phyloP scores from a whole-genome alignment of 768 basidiomycete species.

The Tylopilus subfusipes region DNA sequence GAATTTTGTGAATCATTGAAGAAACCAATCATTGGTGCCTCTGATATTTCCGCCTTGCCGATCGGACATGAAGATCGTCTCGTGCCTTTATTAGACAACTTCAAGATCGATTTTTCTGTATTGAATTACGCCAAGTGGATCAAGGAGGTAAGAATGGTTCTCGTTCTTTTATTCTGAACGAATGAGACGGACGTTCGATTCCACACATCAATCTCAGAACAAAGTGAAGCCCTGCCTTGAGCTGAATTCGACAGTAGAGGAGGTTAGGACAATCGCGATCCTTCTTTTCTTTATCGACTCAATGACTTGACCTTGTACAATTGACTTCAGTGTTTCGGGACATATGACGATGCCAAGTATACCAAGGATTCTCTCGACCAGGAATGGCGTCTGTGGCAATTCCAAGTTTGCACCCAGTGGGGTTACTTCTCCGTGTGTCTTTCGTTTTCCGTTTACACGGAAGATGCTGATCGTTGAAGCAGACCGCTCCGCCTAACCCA shows the following conservation, averaged over 20 bases:
- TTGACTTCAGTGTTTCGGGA: conserved; percentile 74
- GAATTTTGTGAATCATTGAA: conserved; percentile 61
- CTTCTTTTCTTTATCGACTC: not conserved
- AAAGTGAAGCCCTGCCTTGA: conserved; percentile 56
- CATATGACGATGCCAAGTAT: conserved; percentile 66
- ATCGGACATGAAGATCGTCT: conserved; percentile 49
- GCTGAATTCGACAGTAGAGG: conserved; percentile 41
- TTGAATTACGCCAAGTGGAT: conserved; percentile 78
- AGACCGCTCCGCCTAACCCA: conserved; percentile 76
- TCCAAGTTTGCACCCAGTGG: conserved; percentile 95
- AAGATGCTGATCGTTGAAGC: not conserved
- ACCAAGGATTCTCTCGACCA: conserved; percentile 58
- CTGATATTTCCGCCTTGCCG: conserved; percentile 37
- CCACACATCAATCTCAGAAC: conserved; percentile 35
- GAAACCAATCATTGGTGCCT: conserved; percentile 38
- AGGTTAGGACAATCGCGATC: conserved; percentile 35
- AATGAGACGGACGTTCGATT: not conserved
- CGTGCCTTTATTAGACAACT: conserved; percentile 42
- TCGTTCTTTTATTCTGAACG: not conserved
- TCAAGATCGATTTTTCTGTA: conserved; percentile 56
- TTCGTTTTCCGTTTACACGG: not conserved
- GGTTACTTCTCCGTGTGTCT: conserved; percentile 79
- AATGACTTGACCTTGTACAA: not conserved
- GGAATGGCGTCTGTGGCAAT: conserved; percentile 83
- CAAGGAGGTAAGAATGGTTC: conserved; percentile 47